phyloP scores from a whole-genome alignment of 192 early-diverging fungal species.

The Coemansia sp. region DNA sequence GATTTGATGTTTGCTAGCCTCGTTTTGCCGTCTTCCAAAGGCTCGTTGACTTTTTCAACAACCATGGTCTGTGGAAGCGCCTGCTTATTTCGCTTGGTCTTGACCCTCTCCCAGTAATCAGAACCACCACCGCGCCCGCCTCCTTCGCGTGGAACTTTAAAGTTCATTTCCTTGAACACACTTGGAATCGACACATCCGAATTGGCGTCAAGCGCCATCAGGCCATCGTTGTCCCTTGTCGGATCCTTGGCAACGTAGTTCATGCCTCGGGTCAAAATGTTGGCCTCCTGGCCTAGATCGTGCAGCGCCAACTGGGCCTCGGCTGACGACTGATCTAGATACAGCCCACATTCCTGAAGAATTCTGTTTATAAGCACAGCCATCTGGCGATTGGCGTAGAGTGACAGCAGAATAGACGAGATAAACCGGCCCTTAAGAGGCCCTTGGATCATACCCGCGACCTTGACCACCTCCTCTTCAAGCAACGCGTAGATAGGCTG shows the following conservation, averaged over 20 bases:
- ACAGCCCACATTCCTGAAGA: conserved; percentile 32
- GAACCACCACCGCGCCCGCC: conserved; percentile 10
- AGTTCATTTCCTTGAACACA: conserved; percentile 35
- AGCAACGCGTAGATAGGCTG: conserved; percentile 29
- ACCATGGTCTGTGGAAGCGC: conserved; percentile 28
- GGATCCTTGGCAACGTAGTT: conserved; percentile 20
- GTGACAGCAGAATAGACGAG: conserved; percentile 39
- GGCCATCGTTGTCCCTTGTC: conserved; percentile 22
- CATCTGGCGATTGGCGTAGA: conserved; percentile 28
- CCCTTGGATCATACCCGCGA: conserved; percentile 22
- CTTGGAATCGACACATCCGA: conserved; percentile 38
- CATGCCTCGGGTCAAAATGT: conserved; percentile 36
- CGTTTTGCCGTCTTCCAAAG: conserved; percentile 28
- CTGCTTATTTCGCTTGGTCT: conserved; percentile 10
- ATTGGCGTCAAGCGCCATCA: conserved; percentile 20
- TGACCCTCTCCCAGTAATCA: neutral
- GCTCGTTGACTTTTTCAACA: conserved; percentile 11
- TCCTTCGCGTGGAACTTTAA: conserved; percentile 12
- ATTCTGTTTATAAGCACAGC: conserved; percentile 24
- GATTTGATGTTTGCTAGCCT: conserved; percentile 48
- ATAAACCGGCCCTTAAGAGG: conserved; percentile 36
- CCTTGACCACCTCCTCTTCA: conserved; percentile 26
- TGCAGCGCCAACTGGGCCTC: conserved; percentile 29
- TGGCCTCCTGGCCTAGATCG: conserved; percentile 26
- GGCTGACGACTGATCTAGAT: conserved; percentile 40